Base-by-base conservation (phyloP, 371 early-diverging fungal genomes). In the Haplosporangium sp. region DNA sequence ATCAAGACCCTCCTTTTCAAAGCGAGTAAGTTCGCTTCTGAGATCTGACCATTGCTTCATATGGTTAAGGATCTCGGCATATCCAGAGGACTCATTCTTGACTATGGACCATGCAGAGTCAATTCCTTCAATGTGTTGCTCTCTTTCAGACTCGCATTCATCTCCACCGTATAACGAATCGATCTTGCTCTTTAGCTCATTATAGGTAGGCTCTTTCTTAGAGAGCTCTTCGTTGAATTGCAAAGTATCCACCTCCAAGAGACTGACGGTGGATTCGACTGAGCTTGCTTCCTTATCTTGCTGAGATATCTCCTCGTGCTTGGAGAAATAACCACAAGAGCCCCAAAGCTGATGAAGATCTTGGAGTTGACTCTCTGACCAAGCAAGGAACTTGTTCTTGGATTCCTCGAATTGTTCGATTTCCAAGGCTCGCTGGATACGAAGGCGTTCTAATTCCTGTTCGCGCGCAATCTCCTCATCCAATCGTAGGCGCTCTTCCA, bases 1-100 rank as follows among this genome's bases (percentile, higher is more conserved):
- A n/a, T 63, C 72, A n/a, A 81, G 68, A 2, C 72, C 61, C 10
- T 81, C 72, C 53, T 63, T 71, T 63, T 81, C 82, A 27, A 75
- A 75, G 19, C 53, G 68, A n/a, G 38, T 59, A 40, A 81, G 61
- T 13, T 55, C 53, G 9, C n/a, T 34, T 7, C 60, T 34, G 7
- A 81, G 61, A n/a, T 50, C 69, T 6, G 72, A 72, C 82, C 82
- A 81, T 5, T 53, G 72, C 39, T 63, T 63, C 72, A 81, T 69
- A 20, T 75, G 75, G 38, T 72, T 65, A 37, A 75, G 19, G 55
- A 81, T 67, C 50, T 58, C 65, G 9, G 20, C 20, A 27, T 75
- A 72, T 6, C 66, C 66, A 5, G 53, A 60, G 11, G 63, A 58
- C 13, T 74, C 69, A 37, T 9, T 37, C 45, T 65, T 67, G 39